Evolutionary conservation across 2,329 filamentous ascomycete genomes (phyloP), one percentile per base, ranked within the genome.

Genomic region (Fusarium denticulatum): DNA sequence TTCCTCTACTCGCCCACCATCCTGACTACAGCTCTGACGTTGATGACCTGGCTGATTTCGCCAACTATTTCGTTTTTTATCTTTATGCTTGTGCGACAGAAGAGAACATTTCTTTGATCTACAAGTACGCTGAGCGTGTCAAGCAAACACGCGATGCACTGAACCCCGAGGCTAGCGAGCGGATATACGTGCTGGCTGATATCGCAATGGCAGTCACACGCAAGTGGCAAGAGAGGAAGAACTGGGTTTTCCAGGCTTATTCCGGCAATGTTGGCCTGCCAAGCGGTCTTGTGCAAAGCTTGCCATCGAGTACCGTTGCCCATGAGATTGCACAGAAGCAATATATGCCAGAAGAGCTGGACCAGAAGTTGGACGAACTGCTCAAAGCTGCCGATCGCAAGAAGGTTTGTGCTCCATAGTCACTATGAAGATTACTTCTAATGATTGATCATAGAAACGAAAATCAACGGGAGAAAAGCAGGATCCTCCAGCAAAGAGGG

Each of bases 1-100:
- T 99, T 59, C 96, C 95, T 55, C 85, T 99, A 47, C 88, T 99
- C 47, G 95, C 96, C 10, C 96, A 98, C 80, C 96, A 99, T 80
- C 95, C 95, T 3, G 96, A 99, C 81, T 98, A 96, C 75, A 90
- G 89, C 69, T 81, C 87, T 4, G 88, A 89, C 11, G 83, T 90
- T 6, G 88, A 90, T 20, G 92, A 95, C 53, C 84, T 98, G 55
- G 86, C 91, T 49, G 94, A 97, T 79, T 95, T 97, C 81, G 91
- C 94, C 11, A 91, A 91, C 76, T 99, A 98, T 81, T 91, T 99
- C 65, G 82, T 98, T 46, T 98, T 96, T 83, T 99, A 97, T 80
- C 86, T 98, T 52, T 91, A 88, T 70, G 90, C 92, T 42, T 91
- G 98, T 24, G 94, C 94, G 15, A 96, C 91, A 1, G 93, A 97